phyloP scores from a whole-genome alignment of 306 rosid genomes.

The Ormosia emarginata region DNA sequence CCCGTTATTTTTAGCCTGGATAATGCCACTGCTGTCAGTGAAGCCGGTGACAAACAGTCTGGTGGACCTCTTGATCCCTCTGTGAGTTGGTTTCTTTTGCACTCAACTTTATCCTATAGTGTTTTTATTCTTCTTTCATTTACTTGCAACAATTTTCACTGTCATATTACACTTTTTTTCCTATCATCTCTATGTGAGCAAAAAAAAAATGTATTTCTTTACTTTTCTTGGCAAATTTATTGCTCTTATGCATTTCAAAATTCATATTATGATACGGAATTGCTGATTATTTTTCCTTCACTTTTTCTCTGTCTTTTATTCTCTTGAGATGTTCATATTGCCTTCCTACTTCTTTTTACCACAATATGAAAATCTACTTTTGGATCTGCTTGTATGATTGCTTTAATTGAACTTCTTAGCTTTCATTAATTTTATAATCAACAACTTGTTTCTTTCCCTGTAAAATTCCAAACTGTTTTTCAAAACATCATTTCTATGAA shows the following conservation, averaged over 20 bases:
- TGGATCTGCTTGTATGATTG: conserved; percentile 1
- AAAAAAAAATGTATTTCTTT: background rate
- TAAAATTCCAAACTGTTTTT: background rate
- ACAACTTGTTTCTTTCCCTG: background rate
- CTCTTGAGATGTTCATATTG: background rate
- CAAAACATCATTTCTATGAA: background rate
- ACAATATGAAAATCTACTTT: background rate
- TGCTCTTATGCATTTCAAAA: background rate
- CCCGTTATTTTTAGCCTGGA: conserved; percentile 49
- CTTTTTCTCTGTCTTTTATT: background rate
- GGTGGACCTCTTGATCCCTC: conserved; percentile 50
- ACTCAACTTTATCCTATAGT: conserved; percentile 1
- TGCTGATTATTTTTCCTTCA: background rate
- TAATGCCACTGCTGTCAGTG: conserved; percentile 29
- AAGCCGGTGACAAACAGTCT: conserved; percentile 23
- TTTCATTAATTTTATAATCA: background rate
- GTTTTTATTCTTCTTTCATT: conserved; percentile 9
- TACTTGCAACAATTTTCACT: background rate
- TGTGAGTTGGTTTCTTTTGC: conserved; percentile 58
- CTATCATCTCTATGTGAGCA: background rate
- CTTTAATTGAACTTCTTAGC: background rate
- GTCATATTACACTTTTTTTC: background rate
- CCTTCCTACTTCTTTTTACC: background rate
- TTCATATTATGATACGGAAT: background rate
- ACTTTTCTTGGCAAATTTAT: background rate